phyloP scores from a whole-genome alignment of 1,284 basidiomycete genomes.

The Xerocomus amazonicus region DNA sequence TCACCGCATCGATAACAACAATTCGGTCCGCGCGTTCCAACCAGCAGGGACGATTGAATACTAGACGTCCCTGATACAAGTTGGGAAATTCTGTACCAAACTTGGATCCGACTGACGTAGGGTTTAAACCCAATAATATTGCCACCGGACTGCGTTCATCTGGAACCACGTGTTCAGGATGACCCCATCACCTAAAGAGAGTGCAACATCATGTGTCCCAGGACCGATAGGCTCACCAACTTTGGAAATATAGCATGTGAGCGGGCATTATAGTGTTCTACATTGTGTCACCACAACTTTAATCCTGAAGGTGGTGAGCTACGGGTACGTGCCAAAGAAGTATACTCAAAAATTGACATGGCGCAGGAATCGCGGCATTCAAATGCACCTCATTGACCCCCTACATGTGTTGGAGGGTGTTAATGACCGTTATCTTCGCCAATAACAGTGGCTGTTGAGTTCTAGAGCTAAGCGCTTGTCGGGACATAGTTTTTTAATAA shows the following conservation, averaged over 20 bases:
- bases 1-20: conserved; percentile 1
- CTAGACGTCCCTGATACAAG: conserved; percentile 3
- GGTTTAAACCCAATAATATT: neutral
- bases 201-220: conserved; percentile 5
- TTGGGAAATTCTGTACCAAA: neutral
- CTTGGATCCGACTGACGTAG: neutral
- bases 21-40: neutral
- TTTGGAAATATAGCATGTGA: neutral
- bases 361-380: conserved; percentile 1
- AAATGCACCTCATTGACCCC: conserved; percentile 5
- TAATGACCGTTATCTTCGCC: conserved; percentile 19
- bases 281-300: neutral
- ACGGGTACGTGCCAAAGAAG: too few relatives aligned
- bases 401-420: conserved; percentile 1
- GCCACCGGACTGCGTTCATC: conserved; percentile 1
- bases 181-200: conserved; percentile 1
- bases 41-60: conserved; percentile 1
- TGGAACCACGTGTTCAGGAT: conserved; percentile 6
- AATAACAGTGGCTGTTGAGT: neutral
- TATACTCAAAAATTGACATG: too few relatives aligned
- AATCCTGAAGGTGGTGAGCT: too few relatives aligned
- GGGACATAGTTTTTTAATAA: conserved; percentile 3
- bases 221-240: conserved; percentile 1
- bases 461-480: conserved; percentile 6
- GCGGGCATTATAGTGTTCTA: neutral